A percentile compares a stretch with the other conserved stretches of the same genome.
Evolutionary conservation across 441 rosid species (phyloP).

Genomic region (Gossypium davidsonii): DNA sequence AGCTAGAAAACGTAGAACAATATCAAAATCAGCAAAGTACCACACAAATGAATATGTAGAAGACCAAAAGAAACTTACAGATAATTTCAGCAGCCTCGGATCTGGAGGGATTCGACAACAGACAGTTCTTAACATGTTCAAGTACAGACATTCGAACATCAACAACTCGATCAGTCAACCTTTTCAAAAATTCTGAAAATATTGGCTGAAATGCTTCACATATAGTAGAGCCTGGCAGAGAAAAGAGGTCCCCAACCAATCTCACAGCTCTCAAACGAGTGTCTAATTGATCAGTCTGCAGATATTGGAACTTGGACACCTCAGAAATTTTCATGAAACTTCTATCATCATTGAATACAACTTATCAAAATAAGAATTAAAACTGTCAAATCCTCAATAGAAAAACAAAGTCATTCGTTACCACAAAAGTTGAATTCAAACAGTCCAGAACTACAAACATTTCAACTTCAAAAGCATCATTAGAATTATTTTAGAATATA

Average conservation of each 20-base stretch:
- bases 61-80: slow-evolving; percentile 47
- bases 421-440: background rate
- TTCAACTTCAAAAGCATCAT: background rate
- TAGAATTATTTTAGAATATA: background rate
- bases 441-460: background rate
- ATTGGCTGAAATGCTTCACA: slow-evolving; percentile 73
- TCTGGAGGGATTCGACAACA: slow-evolving; percentile 69
- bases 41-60: slow-evolving; percentile 14
- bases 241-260: slow-evolving; percentile 86
- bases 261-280: slow-evolving; percentile 86
- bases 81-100: slow-evolving; percentile 77
- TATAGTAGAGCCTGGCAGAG: slow-evolving; percentile 60
- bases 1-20: slow-evolving; percentile 44
- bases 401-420: background rate
- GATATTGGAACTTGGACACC: slow-evolving; percentile 16
- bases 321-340: slow-evolving; percentile 18
- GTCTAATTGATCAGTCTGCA: slow-evolving; percentile 89
- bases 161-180: slow-evolving; percentile 93
- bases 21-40: slow-evolving; percentile 22
- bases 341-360: background rate
- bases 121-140: slow-evolving; percentile 78
- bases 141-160: slow-evolving; percentile 84
- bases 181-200: slow-evolving; percentile 87
- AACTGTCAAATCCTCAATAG: background rate
- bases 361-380: background rate